Percentiles rank a stretch among this genome's conserved stretches.
phyloP scores from a whole-genome alignment of 768 basidiomycete species.

The Cystobasidium ongulense region DNA sequence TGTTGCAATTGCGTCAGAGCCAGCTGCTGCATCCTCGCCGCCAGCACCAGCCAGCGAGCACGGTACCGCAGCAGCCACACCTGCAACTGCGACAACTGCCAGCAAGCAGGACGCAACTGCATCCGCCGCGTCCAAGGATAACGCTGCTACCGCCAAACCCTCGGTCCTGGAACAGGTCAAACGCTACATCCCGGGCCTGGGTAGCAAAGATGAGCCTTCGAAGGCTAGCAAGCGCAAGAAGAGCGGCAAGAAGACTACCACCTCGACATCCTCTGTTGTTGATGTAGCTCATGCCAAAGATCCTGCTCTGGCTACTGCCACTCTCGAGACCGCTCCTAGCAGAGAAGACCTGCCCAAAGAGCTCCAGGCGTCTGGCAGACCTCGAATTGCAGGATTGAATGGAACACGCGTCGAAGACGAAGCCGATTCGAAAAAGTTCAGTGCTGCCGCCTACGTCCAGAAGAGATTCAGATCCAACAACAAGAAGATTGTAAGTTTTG shows the following conservation, averaged over 20 bases:
- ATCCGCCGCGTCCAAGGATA: not conserved
- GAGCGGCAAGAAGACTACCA: not conserved
- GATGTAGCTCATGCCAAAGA: not conserved
- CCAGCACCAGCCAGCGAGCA: not conserved
- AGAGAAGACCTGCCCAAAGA: constrained; percentile 10
- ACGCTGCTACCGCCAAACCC: not conserved
- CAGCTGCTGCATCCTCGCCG: constrained; percentile 3
- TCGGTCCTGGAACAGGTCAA: not conserved
- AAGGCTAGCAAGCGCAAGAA: constrained; percentile 3
- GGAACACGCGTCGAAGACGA: not conserved
- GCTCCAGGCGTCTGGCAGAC: not conserved
- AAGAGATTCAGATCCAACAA: constrained; percentile 39
- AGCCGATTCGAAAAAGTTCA: constrained; percentile 7
- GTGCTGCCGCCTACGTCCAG: constrained; percentile 33
- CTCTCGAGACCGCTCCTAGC: not conserved
- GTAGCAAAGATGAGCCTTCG: not conserved
- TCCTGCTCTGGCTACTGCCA: constrained; percentile 21
- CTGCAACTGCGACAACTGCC: not conserved
- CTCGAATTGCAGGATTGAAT: constrained; percentile 4
- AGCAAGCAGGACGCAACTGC: not conserved
- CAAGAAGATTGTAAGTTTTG: constrained; percentile 41
- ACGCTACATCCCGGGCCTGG: constrained; percentile 24
- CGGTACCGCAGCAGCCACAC: not conserved
- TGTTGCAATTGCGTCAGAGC: constrained; percentile 4
- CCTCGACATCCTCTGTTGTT: not conserved